Percentiles rank a stretch among this genome's conserved stretches.
These are phyloP conservation scores for Wolfiporia cocos DNA, from an alignment of 1,284 basidiomycete species.

Conservation along the genomic window DNA sequence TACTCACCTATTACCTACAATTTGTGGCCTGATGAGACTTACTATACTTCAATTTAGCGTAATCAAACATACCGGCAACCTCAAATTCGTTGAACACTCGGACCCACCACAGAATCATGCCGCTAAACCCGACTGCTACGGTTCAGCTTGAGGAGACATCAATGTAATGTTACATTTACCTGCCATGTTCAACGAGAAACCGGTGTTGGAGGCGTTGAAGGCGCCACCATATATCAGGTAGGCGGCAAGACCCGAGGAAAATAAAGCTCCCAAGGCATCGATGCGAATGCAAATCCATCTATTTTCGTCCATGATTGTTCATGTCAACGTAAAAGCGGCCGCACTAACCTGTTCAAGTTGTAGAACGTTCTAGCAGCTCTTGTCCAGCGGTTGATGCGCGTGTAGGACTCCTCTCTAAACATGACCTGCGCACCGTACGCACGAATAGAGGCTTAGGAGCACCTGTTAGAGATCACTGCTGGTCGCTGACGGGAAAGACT, in stretches of 20 bases:
- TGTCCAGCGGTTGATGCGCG: slow-evolving; percentile 43
- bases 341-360: slow-evolving; percentile 45
- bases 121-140: slow-evolving; percentile 43
- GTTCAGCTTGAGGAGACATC: background rate
- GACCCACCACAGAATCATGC: slow-evolving; percentile 49
- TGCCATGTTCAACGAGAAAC: slow-evolving; percentile 44
- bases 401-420: slow-evolving; percentile 40
- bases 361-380: slow-evolving; percentile 43
- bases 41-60: background rate
- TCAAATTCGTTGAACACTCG: slow-evolving; percentile 53
- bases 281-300: slow-evolving; percentile 28
- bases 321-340: slow-evolving; percentile 15
- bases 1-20: slow-evolving; percentile 40
- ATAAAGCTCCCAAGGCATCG: slow-evolving; percentile 41
- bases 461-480: slow-evolving; percentile 23
- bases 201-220: slow-evolving; percentile 32
- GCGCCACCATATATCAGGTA: slow-evolving; percentile 40
- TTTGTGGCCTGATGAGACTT: slow-evolving; percentile 15
- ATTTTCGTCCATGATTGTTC: slow-evolving; percentile 6
- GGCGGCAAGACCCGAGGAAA: slow-evolving; percentile 43
- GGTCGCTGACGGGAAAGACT: background rate
- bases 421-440: slow-evolving; percentile 49
- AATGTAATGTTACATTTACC: slow-evolving; percentile 19
- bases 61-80: slow-evolving; percentile 48
- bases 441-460: slow-evolving; percentile 51